Evolutionary conservation across 257 asterid genomes (phyloP).

Genomic region (Lavandula angustifolia): DNA sequence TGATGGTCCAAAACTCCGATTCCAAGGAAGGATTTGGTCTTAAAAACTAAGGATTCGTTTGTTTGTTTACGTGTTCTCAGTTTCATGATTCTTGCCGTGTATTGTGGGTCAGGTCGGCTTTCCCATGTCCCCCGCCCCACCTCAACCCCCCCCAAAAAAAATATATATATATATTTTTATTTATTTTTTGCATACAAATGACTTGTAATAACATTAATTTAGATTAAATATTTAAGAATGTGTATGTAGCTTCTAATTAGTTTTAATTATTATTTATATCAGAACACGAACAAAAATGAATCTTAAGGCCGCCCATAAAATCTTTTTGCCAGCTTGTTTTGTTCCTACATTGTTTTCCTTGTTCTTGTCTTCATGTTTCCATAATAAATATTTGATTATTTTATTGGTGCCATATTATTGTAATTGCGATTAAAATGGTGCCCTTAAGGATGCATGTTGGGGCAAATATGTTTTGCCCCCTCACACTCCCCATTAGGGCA

Average conservation of each 20-base stretch:
- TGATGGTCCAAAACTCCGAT: constrained; percentile 40
- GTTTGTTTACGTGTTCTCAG: constrained; percentile 38
- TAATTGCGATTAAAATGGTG: constrained; percentile 24
- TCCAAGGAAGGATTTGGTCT: constrained; percentile 49
- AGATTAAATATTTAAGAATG: no score
- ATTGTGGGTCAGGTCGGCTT: constrained; percentile 55
- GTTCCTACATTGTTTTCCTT: constrained; percentile 26
- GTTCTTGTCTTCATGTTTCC: constrained; percentile 31
- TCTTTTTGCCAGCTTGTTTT: constrained; percentile 42
- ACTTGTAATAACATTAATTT: background rate
- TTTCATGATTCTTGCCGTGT: constrained; percentile 59
- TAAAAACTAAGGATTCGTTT: constrained; percentile 46
- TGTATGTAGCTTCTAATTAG: no score
- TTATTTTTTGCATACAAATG: background rate
- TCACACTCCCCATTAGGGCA: no score
- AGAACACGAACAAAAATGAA: constrained; percentile 27
- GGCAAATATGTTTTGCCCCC: no score
- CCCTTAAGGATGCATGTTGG: constrained; percentile 37
- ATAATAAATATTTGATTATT: background rate
- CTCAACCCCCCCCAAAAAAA: background rate
- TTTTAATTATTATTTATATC: background rate
- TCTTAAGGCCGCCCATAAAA: constrained; percentile 41
- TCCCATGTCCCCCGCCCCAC: background rate
- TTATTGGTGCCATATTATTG: constrained; percentile 21
- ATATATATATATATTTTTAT: background rate